Evolutionary conservation across 495 filamentous ascomycete genomes (phyloP).

Genomic region (Daldinia childiae): DNA sequence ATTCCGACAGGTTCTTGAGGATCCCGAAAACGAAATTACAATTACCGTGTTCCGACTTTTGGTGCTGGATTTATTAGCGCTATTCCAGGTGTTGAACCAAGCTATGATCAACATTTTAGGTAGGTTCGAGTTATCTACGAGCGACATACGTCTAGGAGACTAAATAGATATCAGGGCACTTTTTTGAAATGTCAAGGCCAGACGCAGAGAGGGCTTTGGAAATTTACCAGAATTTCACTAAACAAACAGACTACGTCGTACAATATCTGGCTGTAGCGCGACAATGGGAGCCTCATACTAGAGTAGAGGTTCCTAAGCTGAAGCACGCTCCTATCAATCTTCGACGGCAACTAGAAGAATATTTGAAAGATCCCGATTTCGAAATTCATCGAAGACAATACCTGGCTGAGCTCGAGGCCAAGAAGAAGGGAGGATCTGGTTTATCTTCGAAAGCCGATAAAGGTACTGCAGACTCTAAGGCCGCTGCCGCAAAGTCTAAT

Average conservation of each 20-base stretch:
- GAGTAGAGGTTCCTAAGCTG: slow-evolving; percentile 94
- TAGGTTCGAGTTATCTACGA: slow-evolving; percentile 52
- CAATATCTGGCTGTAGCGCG: slow-evolving; percentile 87
- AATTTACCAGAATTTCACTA: slow-evolving; percentile 93
- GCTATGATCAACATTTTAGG: slow-evolving; percentile 97
- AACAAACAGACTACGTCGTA: slow-evolving; percentile 92
- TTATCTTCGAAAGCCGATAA: slow-evolving; percentile 50
- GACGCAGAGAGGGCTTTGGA: slow-evolving; percentile 92
- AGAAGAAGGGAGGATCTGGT: slow-evolving; percentile 64
- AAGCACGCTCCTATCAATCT: slow-evolving; percentile 96
- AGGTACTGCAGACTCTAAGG: slow-evolving; percentile 48
- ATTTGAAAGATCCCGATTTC: slow-evolving; percentile 95
- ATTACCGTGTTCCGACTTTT: slow-evolving; percentile 94
- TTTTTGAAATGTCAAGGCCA: slow-evolving; percentile 95
- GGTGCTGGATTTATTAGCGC: slow-evolving; percentile 85
- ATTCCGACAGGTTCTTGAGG: slow-evolving; percentile 74
- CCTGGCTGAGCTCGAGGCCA: slow-evolving; percentile 82
- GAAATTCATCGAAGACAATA: slow-evolving; percentile 94
- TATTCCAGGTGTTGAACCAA: slow-evolving; percentile 97
- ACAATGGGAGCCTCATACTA: slow-evolving; percentile 88
- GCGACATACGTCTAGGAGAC: slow-evolving; percentile 5
- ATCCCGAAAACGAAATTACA: slow-evolving; percentile 97
- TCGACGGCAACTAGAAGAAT: slow-evolving; percentile 89
- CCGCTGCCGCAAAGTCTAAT: slow-evolving; percentile 49
- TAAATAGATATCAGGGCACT: slow-evolving; percentile 73